phyloP scores from a whole-genome alignment of 2,329 filamentous ascomycete genomes.

The Falciphora oryzae region DNA sequence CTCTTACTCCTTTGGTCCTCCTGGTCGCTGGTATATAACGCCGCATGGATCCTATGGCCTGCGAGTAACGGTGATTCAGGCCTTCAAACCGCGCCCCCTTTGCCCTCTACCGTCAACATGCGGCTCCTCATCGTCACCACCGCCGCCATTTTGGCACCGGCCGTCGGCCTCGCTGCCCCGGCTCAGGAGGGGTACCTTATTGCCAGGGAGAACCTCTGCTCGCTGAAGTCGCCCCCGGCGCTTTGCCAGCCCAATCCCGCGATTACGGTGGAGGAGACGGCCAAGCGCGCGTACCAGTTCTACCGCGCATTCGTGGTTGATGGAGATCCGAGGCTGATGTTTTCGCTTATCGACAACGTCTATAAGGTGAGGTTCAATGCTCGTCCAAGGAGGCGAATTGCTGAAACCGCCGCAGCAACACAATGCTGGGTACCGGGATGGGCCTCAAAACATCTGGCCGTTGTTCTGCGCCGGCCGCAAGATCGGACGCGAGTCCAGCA shows the following conservation, averaged over 20 bases:
- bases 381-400: no score
- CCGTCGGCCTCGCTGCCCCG: slow-evolving; percentile 23
- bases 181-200: slow-evolving; percentile 17
- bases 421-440: slow-evolving; percentile 29
- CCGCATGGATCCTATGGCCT: no score
- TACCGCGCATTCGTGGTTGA: slow-evolving; percentile 35
- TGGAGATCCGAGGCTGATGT: slow-evolving; percentile 33
- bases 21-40: no score
- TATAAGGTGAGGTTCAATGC: slow-evolving; percentile 25
- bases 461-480: slow-evolving; percentile 32
- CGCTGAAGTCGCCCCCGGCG: slow-evolving; percentile 25
- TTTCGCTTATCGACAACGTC: slow-evolving; percentile 31
- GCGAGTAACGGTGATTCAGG: no score
- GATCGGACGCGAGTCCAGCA: slow-evolving; percentile 27
- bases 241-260: slow-evolving; percentile 29
- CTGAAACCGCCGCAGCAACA: slow-evolving; percentile 26
- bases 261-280: slow-evolving; percentile 31
- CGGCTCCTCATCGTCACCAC: slow-evolving; percentile 21
- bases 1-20: no score
- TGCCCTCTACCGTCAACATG: slow-evolving; percentile 17
- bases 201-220: slow-evolving; percentile 33
- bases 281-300: slow-evolving; percentile 32
- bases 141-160: slow-evolving; percentile 22
- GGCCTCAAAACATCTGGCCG: slow-evolving; percentile 30
- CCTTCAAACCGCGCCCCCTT: no score